Evolutionary conservation across 2,329 filamentous ascomycete species (phyloP).

Genomic region (Clonostachys rhizophaga): DNA sequence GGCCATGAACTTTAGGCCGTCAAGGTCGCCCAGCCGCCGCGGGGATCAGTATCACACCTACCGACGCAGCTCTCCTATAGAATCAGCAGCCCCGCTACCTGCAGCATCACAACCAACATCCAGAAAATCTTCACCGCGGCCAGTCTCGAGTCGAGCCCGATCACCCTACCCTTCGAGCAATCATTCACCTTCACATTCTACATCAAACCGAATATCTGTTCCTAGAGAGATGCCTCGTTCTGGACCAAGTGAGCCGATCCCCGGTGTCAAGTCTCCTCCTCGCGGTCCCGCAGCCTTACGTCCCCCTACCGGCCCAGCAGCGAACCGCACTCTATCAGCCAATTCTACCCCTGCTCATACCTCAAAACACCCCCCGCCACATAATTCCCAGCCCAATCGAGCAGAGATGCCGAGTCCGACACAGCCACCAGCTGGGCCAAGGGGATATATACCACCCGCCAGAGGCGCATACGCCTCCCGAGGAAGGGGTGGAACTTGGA

Average conservation of each 20-base stretch:
- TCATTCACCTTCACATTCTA: slow-evolving; percentile 18
- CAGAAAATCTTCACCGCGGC: slow-evolving; percentile 48
- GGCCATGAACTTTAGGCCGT: slow-evolving; percentile 44
- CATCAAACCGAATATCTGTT: neutral
- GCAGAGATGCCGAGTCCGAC: slow-evolving; percentile 38
- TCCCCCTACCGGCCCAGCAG: slow-evolving; percentile 39
- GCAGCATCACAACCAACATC: slow-evolving; percentile 48
- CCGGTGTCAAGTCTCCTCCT: slow-evolving; percentile 38
- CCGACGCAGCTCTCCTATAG: slow-evolving; percentile 36
- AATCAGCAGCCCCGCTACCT: slow-evolving; percentile 26
- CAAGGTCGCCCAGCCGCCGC: slow-evolving; percentile 44
- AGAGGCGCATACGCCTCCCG: slow-evolving; percentile 39
- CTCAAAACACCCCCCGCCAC: slow-evolving; percentile 29
- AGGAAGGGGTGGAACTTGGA: slow-evolving; percentile 41
- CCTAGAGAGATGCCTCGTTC: neutral
- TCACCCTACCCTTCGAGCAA: slow-evolving; percentile 41
- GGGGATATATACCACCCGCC: slow-evolving; percentile 42
- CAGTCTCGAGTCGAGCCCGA: slow-evolving; percentile 36
- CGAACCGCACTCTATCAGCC: slow-evolving; percentile 27
- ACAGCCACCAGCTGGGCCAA: slow-evolving; percentile 47
- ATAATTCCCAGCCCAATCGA: slow-evolving; percentile 24
- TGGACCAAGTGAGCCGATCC: neutral
- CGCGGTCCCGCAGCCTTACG: slow-evolving; percentile 50
- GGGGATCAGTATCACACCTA: slow-evolving; percentile 36
- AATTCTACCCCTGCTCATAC: slow-evolving; percentile 28